Evolutionary conservation across 345 rosid species (phyloP).

Genomic region (Moricandia moricandioides): DNA sequence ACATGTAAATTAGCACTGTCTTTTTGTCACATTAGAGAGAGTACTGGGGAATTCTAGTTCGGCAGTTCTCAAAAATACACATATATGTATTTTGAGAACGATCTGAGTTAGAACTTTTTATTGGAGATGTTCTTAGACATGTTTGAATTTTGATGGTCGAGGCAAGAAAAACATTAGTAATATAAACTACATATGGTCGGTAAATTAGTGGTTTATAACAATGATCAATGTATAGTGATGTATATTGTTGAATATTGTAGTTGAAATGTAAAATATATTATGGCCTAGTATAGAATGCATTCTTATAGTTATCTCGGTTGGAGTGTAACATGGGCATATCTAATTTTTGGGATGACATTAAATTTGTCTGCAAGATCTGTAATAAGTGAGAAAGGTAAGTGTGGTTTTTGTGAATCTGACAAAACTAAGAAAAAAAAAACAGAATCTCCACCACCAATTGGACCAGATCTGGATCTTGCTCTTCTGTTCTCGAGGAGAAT

Average conservation of each 20-base stretch:
- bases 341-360: conserved; percentile 24
- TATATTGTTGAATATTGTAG: background rate
- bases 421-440: conserved; percentile 7
- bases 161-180: background rate
- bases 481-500: conserved; percentile 25
- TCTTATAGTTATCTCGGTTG: background rate
- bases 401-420: conserved; percentile 28
- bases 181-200: background rate
- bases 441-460: conserved; percentile 19
- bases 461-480: conserved; percentile 22
- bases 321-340: conserved; percentile 33
- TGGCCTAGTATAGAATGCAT: conserved; percentile 8
- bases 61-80: too few species aligned
- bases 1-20: background rate
- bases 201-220: background rate
- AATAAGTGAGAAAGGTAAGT: conserved; percentile 22
- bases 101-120: too few species aligned
- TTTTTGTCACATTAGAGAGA: background rate
- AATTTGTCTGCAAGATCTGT: conserved; percentile 35
- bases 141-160: background rate
- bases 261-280: background rate
- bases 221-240: background rate
- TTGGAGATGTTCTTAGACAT: too few species aligned
- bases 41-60: too few species aligned
- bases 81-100: too few species aligned